phyloP scores from a whole-genome alignment of 306 rosid species.

The Parietaria judaica region DNA sequence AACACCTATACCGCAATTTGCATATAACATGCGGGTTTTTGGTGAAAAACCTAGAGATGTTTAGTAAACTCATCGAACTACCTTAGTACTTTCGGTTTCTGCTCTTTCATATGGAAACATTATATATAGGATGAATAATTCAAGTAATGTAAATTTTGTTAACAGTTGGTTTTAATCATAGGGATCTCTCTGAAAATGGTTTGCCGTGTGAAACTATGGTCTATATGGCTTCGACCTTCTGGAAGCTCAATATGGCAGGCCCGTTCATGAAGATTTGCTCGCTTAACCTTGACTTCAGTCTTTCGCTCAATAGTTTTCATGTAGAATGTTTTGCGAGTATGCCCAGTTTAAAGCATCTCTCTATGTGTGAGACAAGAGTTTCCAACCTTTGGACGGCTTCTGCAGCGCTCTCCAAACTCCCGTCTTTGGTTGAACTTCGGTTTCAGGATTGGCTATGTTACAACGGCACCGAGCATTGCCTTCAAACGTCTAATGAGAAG shows the following conservation, averaged over 20 bases:
- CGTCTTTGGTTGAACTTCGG: conserved; percentile 64
- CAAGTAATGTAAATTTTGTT: too few species aligned
- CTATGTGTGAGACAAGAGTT: conserved; percentile 72
- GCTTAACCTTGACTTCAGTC: conserved; percentile 72
- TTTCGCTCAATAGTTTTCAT: conserved; percentile 50
- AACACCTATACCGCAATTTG: too few species aligned
- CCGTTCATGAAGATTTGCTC: conserved; percentile 56
- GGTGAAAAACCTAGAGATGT: too few species aligned
- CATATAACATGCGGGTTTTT: too few species aligned
- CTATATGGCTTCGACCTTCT: conserved; percentile 52
- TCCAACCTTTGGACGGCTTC: conserved; percentile 81
- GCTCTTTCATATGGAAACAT: too few species aligned
- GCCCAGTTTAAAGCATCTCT: conserved; percentile 70
- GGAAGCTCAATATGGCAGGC: conserved; percentile 67
- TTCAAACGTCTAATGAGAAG: conserved; percentile 32
- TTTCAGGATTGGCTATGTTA: conserved; percentile 64
- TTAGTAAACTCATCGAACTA: too few species aligned
- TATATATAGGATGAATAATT: too few species aligned
- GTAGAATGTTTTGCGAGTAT: conserved; percentile 69
- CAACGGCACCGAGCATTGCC: conserved; percentile 42
- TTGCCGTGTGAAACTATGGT: conserved; percentile 65
- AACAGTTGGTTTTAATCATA: conserved; percentile 18
- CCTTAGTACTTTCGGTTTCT: too few species aligned
- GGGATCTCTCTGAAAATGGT: conserved; percentile 67
- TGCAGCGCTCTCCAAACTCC: conserved; percentile 70